These are phyloP conservation scores for Tulasnella sp. DNA, from an alignment of 768 basidiomycete genomes.

Conservation along the genomic window DNA sequence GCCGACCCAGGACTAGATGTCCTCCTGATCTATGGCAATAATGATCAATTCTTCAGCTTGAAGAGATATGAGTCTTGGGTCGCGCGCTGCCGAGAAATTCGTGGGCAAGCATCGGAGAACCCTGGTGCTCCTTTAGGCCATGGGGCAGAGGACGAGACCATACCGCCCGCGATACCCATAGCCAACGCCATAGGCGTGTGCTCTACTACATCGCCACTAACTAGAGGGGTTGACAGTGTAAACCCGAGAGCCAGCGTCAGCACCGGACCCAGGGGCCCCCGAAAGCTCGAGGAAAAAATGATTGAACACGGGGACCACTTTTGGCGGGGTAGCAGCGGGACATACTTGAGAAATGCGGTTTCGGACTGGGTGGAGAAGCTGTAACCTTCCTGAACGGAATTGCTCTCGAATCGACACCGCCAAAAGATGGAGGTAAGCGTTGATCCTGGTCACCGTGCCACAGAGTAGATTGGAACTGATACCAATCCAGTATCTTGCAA, in stretches of 20 bases:
- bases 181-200: not conserved
- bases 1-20: slow-evolving; percentile 29
- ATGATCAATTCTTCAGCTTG: slow-evolving; percentile 58
- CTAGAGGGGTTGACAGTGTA: too few species aligned
- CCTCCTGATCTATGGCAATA: slow-evolving; percentile 55
- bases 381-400: too few species aligned
- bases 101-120: not conserved
- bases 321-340: slow-evolving; percentile 34
- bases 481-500: too few species aligned
- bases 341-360: slow-evolving; percentile 16
- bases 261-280: slow-evolving; percentile 27
- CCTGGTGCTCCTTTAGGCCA: not conserved
- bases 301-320: slow-evolving; percentile 53
- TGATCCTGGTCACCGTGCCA: too few species aligned
- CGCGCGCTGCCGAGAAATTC: not conserved
- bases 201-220: not conserved
- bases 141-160: not conserved
- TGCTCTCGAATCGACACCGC: too few species aligned
- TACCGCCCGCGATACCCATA: not conserved
- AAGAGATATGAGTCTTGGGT: slow-evolving; percentile 49
- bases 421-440: too few species aligned
- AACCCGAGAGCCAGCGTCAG: slow-evolving; percentile 18
- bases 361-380: slow-evolving; percentile 18
- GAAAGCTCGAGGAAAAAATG: slow-evolving; percentile 28
- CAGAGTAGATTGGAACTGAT: too few species aligned